Percentiles rank a stretch among this genome's conserved stretches.
Conservation (phyloP, 805 yeast genomes). For the Saccharomycopsis guyanensis region DNA sequence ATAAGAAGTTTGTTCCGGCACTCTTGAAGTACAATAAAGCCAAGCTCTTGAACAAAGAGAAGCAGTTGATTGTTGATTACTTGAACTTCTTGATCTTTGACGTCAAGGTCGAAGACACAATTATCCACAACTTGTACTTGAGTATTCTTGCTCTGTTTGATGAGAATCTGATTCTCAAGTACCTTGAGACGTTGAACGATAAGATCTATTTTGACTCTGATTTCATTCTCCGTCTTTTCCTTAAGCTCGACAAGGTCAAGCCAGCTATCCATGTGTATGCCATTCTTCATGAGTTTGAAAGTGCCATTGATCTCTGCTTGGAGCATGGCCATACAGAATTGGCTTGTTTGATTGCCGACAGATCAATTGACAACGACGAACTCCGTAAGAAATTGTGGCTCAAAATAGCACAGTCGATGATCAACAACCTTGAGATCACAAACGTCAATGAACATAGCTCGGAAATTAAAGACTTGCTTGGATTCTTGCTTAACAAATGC, state of each 20-base stretch:
- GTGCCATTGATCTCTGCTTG: constrained; percentile 73
- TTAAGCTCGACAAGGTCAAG: constrained; percentile 46
- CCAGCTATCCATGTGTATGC: constrained; percentile 73
- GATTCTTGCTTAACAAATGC: constrained; percentile 36
- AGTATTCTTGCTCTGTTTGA: constrained; percentile 53
- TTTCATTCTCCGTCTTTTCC: constrained; percentile 67
- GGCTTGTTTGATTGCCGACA: constrained; percentile 52
- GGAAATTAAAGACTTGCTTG: constrained; percentile 28
- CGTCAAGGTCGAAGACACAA: constrained; percentile 34
- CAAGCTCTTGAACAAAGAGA: constrained; percentile 24
- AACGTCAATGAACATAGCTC: constrained; percentile 25
- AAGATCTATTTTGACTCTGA: constrained; percentile 55
- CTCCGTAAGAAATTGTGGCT: constrained; percentile 69
- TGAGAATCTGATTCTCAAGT: constrained; percentile 42
- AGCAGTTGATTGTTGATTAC: constrained; percentile 60
- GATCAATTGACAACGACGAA: constrained; percentile 40
- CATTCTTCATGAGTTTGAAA: constrained; percentile 60
- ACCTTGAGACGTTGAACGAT: constrained; percentile 37
- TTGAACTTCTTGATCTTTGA: constrained; percentile 47
- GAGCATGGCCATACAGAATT: constrained; percentile 48
- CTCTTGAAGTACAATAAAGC: constrained; percentile 58
- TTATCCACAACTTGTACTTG: constrained; percentile 63
- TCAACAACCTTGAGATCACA: constrained; percentile 24
- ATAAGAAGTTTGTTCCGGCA: constrained; percentile 66
- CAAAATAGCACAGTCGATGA: constrained; percentile 48